phyloP scores from a whole-genome alignment of 1,139 yeast genomes.

The Suzukiozyma palmioleophila region DNA sequence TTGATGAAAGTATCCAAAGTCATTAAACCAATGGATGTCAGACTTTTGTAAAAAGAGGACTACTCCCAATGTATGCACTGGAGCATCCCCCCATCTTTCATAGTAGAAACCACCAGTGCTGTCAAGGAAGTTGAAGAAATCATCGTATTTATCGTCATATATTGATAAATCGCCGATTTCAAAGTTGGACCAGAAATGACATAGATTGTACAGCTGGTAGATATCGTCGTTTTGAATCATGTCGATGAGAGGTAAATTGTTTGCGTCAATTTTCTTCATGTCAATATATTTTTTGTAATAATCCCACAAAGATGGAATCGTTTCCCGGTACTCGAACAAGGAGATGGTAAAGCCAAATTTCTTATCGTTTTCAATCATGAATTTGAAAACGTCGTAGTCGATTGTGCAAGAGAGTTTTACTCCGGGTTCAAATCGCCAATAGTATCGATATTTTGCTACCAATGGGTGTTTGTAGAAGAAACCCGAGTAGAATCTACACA shows the following conservation, averaged over 20 bases:
- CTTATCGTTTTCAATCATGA: constrained; percentile 31
- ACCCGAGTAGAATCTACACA: constrained; percentile 49
- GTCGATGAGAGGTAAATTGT: constrained; percentile 62
- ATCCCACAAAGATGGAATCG: constrained; percentile 72
- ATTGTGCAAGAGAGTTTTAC: constrained; percentile 47
- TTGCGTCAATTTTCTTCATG: constrained; percentile 59
- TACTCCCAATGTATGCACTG: constrained; percentile 83
- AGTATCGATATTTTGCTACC: constrained; percentile 38
- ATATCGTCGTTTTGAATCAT: constrained; percentile 27
- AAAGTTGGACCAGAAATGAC: constrained; percentile 96
- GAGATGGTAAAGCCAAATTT: constrained; percentile 42
- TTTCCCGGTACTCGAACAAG: constrained; percentile 42
- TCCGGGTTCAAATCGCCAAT: constrained; percentile 45
- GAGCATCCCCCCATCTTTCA: constrained; percentile 98
- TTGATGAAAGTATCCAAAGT: constrained; percentile 78
- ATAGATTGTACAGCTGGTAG: constrained; percentile 60
- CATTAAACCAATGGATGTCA: constrained; percentile 84
- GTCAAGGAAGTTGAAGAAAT: constrained; percentile 69
- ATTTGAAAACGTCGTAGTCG: constrained; percentile 42
- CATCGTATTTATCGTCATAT: constrained; percentile 64
- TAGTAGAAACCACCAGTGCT: constrained; percentile 79
- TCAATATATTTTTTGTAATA: constrained; percentile 63
- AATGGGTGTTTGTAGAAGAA: constrained; percentile 38
- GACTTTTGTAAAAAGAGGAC: constrained; percentile 60
- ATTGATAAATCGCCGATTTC: constrained; percentile 82